Evolutionary conservation across 257 asterid genomes (phyloP), one percentile per base, ranked within the genome.

Genomic region (Jaltomata sinuosa): DNA sequence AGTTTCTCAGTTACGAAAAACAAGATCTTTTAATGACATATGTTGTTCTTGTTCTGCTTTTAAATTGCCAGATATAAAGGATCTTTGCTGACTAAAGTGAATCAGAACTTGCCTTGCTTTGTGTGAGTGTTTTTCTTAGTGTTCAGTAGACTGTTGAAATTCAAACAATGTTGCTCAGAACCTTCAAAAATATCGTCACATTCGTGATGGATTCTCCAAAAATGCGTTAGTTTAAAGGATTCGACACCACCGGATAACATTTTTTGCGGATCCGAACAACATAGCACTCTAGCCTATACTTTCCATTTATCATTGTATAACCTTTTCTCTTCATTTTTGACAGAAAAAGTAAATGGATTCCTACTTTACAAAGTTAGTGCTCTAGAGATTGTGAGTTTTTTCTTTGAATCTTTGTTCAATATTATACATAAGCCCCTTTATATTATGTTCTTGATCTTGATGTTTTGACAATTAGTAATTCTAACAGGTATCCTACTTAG

Each of bases 321-420:
- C 19, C 8, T 10, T 29, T 85, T 31, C 36, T 4, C 67, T 22
- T 57, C 22, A 42, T 8, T 49, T 9, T 6, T 21, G 11, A 4
- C 1, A 81, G 90, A 89, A 86, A 87, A 42, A 38, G 86, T 64
- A 36, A 85, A 84, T 29, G 93, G 92, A 3, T 90, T 94, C 85
- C 89, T 90, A 47, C 94, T 94, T 50, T 95, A 92, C 83, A 89
- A 79, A 32, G 85, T 91, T 85, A 85, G 87, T 83, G 81, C 93
- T 25, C 67, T 89, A 57, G 97, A 91, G 64, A 89, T 92, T 90
- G 96, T 94, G 71, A 86, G 94, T 86, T 11, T 38, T 2, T 77
- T 47, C n/a, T n/a, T 27, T 12, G 7, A 64, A 59, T 22, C 80
- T 69, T n/a, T 11, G 38, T 72, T 65, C 59, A 59, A 18, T 69